Evolutionary conservation across 1,139 yeast genomes (phyloP).

Genomic region (Groenewaldozyma sp.): DNA sequence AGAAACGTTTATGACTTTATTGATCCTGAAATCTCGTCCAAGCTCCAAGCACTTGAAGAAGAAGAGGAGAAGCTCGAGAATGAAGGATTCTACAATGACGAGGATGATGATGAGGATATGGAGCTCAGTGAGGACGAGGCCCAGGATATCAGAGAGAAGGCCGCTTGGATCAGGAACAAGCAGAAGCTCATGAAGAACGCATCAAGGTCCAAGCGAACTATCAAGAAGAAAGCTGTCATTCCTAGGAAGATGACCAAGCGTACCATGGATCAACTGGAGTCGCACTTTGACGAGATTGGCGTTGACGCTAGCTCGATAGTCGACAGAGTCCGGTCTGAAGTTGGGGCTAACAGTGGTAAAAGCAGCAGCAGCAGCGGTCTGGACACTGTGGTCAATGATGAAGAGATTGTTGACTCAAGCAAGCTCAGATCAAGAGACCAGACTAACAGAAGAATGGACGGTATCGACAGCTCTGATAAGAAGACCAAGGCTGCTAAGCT

Average conservation of each 20-base stretch:
- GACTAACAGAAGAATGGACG: constrained; percentile 76
- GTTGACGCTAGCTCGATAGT: constrained; percentile 74
- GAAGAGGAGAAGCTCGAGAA: constrained; percentile 90
- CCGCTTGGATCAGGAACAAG: constrained; percentile 90
- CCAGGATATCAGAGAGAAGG: constrained; percentile 73
- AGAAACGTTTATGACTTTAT: constrained; percentile 94
- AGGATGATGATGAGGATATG: constrained; percentile 59
- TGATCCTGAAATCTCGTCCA: constrained; percentile 90
- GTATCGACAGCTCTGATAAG: constrained; percentile 69
- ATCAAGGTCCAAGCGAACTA: constrained; percentile 76
- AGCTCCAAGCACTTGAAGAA: constrained; percentile 88
- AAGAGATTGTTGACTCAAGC: constrained; percentile 22
- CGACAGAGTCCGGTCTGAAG: constrained; percentile 58
- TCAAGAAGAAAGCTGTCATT: constrained; percentile 82
- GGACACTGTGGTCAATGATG: constrained; percentile 65
- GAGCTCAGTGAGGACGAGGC: constrained; percentile 45
- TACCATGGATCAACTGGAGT: constrained; percentile 71
- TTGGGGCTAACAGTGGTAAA: constrained; percentile 23
- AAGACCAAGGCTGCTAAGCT: constrained; percentile 77
- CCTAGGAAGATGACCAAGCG: constrained; percentile 86
- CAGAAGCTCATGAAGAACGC: constrained; percentile 89
- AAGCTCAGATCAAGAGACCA: constrained; percentile 47
- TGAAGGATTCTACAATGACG: constrained; percentile 94
- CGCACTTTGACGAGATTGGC: constrained; percentile 82
- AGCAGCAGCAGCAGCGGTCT: constrained; percentile 32